Percentiles rank a stretch among this genome's conserved stretches.
Conservation (phyloP, 352 stramenopile genomes). For the Globisporangium rhizosaccharum region DNA sequence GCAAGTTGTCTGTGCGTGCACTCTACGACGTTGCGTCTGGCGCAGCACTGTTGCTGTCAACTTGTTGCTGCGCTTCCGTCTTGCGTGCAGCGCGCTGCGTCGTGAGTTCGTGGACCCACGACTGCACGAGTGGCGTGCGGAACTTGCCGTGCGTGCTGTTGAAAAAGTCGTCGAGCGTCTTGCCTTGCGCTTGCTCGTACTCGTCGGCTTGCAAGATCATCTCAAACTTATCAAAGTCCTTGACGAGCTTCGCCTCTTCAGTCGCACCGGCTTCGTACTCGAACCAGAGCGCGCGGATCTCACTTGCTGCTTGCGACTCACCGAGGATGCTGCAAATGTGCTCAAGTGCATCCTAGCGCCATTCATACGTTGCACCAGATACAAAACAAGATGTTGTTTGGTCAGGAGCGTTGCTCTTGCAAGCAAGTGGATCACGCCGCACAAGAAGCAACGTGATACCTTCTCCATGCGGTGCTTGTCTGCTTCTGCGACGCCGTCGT, state of each 20-base stretch:
- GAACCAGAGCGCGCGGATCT: slow-evolving; percentile 77
- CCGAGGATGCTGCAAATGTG: slow-evolving; percentile 58
- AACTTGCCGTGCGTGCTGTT: slow-evolving; percentile 79
- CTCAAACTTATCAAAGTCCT: slow-evolving; percentile 95
- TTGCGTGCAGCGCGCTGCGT: slow-evolving; percentile 39
- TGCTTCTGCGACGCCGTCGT: slow-evolving; percentile 86
- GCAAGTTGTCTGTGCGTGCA: neutral
- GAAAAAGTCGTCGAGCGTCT: slow-evolving; percentile 73
- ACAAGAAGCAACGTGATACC: slow-evolving; percentile 15
- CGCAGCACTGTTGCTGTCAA: neutral
- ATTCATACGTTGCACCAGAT: neutral
- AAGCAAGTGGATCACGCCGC: neutral
- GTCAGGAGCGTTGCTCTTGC: too few relatives aligned
- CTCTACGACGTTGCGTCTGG: neutral
- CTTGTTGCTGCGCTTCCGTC: slow-evolving; percentile 13
- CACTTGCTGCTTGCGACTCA: slow-evolving; percentile 38
- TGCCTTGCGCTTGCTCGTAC: slow-evolving; percentile 79
- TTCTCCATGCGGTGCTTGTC: slow-evolving; percentile 90
- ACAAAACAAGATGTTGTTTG: too few relatives aligned
- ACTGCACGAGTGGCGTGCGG: slow-evolving; percentile 73
- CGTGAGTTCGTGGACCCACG: slow-evolving; percentile 62
- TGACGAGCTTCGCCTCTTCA: slow-evolving; percentile 86
- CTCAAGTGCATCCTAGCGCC: slow-evolving; percentile 49
- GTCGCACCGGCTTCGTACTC: slow-evolving; percentile 85
- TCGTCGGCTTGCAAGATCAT: slow-evolving; percentile 94